Conservation (phyloP, 2,329 filamentous ascomycete species). For the Hypoxylon sp. region DNA sequence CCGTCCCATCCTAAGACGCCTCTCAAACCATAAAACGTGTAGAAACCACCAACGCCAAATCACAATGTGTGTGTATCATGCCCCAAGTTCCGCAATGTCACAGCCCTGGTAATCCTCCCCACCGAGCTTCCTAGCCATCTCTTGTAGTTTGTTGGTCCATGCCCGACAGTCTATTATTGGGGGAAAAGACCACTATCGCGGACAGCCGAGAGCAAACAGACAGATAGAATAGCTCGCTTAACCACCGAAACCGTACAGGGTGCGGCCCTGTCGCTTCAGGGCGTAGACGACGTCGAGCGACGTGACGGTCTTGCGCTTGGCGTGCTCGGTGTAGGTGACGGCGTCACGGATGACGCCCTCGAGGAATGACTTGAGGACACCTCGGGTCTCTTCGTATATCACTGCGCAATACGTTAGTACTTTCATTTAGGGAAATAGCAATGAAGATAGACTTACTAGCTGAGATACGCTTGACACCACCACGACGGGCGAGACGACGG, state of each 20-base stretch:
- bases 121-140: constrained; percentile 9
- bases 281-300: constrained; percentile 74
- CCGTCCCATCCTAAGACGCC: constrained; percentile 41
- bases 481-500: constrained; percentile 97
- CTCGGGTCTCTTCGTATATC: constrained; percentile 87
- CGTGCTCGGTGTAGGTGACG: constrained; percentile 85
- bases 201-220: constrained; percentile 21
- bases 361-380: constrained; percentile 86
- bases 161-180: not conserved
- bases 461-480: constrained; percentile 99
- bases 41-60: constrained; percentile 50
- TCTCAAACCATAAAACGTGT: constrained; percentile 44
- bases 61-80: constrained; percentile 51
- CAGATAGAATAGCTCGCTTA: constrained; percentile 51
- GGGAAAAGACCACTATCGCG: constrained; percentile 1
- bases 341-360: constrained; percentile 84
- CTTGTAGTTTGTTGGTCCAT: constrained; percentile 1
- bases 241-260: constrained; percentile 77
- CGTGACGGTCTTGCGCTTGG: constrained; percentile 80
- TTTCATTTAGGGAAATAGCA: not conserved
- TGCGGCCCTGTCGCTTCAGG: constrained; percentile 73
- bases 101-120: constrained; percentile 28
- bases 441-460: constrained; percentile 75
- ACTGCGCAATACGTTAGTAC: constrained; percentile 56
- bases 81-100: constrained; percentile 43